Conservation (phyloP, 371 early-diverging fungal genomes). For the Choanephora cucurbitarum region DNA sequence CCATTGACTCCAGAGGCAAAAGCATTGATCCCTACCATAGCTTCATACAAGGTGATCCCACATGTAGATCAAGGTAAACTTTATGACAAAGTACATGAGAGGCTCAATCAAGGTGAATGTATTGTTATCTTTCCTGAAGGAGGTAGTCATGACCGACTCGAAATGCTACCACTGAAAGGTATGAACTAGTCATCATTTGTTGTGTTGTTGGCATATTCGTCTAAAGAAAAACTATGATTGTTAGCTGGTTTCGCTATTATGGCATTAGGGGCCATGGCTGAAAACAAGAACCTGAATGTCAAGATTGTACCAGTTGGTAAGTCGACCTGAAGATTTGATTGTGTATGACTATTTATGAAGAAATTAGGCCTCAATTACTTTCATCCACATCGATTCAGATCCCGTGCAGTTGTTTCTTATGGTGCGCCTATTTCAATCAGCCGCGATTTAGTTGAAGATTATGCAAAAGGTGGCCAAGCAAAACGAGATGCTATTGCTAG, state of each 20-base stretch:
- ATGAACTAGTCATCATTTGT: too few species aligned
- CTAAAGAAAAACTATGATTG: neutral
- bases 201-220: neutral
- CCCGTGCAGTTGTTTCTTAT: conserved; percentile 86
- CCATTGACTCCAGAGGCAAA: conserved; percentile 51
- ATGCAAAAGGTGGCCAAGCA: conserved; percentile 67
- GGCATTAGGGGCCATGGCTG: conserved; percentile 83
- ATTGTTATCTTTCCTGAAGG: conserved; percentile 94
- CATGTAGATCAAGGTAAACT: conserved; percentile 77
- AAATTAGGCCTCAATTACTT: conserved; percentile 81
- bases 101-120: conserved; percentile 62
- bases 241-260: conserved; percentile 73
- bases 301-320: conserved; percentile 82
- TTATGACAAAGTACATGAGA: conserved; percentile 71
- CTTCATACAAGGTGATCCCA: conserved; percentile 65
- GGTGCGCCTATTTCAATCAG: conserved; percentile 77
- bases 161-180: conserved; percentile 86
- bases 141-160: conserved; percentile 85
- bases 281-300: conserved; percentile 70
- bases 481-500: conserved; percentile 70
- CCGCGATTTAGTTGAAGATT: conserved; percentile 64
- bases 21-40: conserved; percentile 33
- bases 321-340: too few species aligned
- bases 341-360: too few species aligned
- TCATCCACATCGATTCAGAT: conserved; percentile 88